phyloP scores from a whole-genome alignment of 2,329 filamentous ascomycete species.

The Xylariales sp. region DNA sequence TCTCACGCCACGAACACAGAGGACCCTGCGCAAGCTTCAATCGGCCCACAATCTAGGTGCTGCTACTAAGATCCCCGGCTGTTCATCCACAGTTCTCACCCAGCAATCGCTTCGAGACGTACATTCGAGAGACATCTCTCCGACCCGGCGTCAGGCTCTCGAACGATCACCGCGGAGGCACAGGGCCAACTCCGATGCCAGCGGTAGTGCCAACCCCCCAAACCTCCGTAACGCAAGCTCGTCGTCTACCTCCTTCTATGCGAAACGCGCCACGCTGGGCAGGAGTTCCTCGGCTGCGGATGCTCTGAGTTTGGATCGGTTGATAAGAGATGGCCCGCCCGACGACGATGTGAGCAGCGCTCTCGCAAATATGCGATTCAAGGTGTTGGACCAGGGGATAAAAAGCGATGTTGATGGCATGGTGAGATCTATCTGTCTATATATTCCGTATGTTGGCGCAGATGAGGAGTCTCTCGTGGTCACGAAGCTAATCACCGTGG shows the following conservation, averaged over 20 bases:
- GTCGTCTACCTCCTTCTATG: constrained; percentile 52
- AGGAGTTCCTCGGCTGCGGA: constrained; percentile 64
- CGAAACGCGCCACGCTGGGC: constrained; percentile 57
- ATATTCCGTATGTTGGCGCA: not conserved
- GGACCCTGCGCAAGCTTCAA: constrained; percentile 77
- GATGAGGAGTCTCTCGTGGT: not conserved
- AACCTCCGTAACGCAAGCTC: constrained; percentile 52
- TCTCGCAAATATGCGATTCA: constrained; percentile 76
- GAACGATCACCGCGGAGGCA: constrained; percentile 65
- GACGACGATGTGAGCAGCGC: constrained; percentile 75
- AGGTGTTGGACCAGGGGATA: constrained; percentile 80
- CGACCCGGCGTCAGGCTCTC: constrained; percentile 51
- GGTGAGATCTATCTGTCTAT: constrained; percentile 60
- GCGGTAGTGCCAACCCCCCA: constrained; percentile 54
- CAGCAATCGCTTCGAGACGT: constrained; percentile 65
- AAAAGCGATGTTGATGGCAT: constrained; percentile 84
- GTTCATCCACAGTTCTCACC: constrained; percentile 67
- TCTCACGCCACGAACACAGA: constrained; percentile 72
- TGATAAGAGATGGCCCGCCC: constrained; percentile 83
- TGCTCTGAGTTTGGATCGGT: constrained; percentile 74
- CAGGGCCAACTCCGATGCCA: constrained; percentile 78
- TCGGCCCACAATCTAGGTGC: constrained; percentile 76
- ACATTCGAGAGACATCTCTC: constrained; percentile 50
- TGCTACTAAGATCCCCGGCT: constrained; percentile 59
- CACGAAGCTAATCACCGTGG: constrained; percentile 10